Percentiles rank a stretch among this genome's conserved stretches.
Evolutionary conservation across 768 basidiomycete genomes (phyloP).

Genomic region (Suillus spraguei): DNA sequence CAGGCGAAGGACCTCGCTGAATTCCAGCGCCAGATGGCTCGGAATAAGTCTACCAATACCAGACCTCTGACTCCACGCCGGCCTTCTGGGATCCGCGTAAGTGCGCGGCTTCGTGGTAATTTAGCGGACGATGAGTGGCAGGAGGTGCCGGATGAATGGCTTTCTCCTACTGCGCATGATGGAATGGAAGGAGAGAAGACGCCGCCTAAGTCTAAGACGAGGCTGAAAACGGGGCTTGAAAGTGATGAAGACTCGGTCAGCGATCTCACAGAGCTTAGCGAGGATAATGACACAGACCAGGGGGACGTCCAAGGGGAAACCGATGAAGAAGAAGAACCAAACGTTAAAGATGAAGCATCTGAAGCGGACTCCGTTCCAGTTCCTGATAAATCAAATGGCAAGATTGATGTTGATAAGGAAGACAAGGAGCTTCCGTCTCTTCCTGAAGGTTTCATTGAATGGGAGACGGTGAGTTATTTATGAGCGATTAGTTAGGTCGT

Average conservation of each 20-base stretch:
- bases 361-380: slow-evolving; percentile 17
- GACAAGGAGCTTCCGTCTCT: slow-evolving; percentile 18
- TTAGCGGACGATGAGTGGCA: slow-evolving; percentile 70
- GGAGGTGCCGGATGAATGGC: slow-evolving; percentile 77
- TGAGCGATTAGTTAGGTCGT: not conserved
- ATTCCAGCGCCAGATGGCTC: slow-evolving; percentile 50
- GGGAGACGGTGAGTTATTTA: slow-evolving; percentile 76
- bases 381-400: slow-evolving; percentile 3
- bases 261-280: slow-evolving; percentile 75
- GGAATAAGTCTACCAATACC: slow-evolving; percentile 16
- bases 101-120: slow-evolving; percentile 62
- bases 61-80: slow-evolving; percentile 27
- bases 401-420: slow-evolving; percentile 10
- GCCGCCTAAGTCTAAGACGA: slow-evolving; percentile 17
- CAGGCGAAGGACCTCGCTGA: slow-evolving; percentile 72
- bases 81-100: slow-evolving; percentile 61
- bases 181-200: slow-evolving; percentile 22
- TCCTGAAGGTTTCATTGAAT: slow-evolving; percentile 72
- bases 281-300: slow-evolving; percentile 38
- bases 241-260: slow-evolving; percentile 65
- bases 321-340: no score
- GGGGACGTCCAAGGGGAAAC: slow-evolving; percentile 16
- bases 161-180: slow-evolving; percentile 25
- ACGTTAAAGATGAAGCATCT: slow-evolving; percentile 28
- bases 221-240: slow-evolving; percentile 57